Conservation (phyloP, 2,329 filamentous ascomycete species). For the Fusarium brevicatenulatum region DNA sequence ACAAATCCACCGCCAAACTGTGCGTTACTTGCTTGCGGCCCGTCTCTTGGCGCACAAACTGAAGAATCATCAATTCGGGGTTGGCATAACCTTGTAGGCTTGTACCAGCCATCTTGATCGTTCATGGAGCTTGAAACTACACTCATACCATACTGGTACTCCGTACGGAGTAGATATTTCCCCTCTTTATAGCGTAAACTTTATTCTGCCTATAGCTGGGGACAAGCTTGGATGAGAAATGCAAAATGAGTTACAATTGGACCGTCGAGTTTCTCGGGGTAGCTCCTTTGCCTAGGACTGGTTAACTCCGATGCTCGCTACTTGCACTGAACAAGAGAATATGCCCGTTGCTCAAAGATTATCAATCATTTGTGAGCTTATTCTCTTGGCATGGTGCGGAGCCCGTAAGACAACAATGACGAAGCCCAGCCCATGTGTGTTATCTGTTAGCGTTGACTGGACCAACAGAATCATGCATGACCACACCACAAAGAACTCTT, state of each 20-base stretch:
- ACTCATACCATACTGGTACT: too few relatives aligned
- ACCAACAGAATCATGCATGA: conserved; percentile 6
- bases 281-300: background rate
- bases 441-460: conserved; percentile 22
- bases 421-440: conserved; percentile 18
- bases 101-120: background rate
- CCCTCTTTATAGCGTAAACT: conserved; percentile 5
- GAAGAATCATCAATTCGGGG: background rate
- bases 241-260: background rate
- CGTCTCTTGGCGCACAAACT: conserved; percentile 5
- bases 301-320: background rate
- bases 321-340: background rate
- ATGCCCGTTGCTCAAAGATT: background rate
- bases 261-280: background rate
- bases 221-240: background rate
- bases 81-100: background rate
- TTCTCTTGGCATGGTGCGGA: conserved; percentile 10
- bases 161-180: background rate
- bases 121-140: background rate
- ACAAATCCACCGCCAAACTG: background rate
- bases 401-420: background rate
- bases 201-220: background rate
- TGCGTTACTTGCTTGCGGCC: background rate
- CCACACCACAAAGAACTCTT: background rate
- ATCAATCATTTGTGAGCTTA: conserved; percentile 4